phyloP scores from a whole-genome alignment of 2,329 filamentous ascomycete genomes.

The Uncinocarpus reesii region DNA sequence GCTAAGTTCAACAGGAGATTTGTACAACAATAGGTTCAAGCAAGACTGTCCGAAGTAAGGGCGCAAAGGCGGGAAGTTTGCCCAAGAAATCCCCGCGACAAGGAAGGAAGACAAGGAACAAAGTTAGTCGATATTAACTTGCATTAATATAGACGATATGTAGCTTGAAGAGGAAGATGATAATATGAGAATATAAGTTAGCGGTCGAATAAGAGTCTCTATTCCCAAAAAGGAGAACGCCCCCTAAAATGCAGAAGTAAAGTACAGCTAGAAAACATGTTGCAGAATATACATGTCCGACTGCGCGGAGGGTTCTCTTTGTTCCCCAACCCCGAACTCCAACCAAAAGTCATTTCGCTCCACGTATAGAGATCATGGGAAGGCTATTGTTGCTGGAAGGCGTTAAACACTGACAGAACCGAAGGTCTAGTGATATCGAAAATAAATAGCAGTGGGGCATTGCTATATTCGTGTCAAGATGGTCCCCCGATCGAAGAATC shows the following conservation, averaged over 20 bases:
- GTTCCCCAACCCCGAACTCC: not conserved
- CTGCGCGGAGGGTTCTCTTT: not conserved
- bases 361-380: not conserved
- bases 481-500: no score
- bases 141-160: no score
- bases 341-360: not conserved
- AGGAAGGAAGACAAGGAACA: not conserved
- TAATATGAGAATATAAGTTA: no score
- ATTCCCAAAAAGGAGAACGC: not conserved
- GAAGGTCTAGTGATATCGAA: no score
- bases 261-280: not conserved
- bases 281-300: not conserved
- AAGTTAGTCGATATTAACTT: not conserved
- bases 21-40: slow-evolving; percentile 16
- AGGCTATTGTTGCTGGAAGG: no score
- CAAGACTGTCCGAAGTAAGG: slow-evolving; percentile 6
- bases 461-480: no score
- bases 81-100: not conserved
- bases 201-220: not conserved
- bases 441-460: no score
- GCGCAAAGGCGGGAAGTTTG: not conserved
- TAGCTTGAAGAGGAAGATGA: no score
- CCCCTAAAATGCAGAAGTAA: not conserved
- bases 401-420: no score
- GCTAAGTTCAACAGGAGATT: slow-evolving; percentile 7